These are phyloP conservation scores for Hibiscus trionum DNA, from an alignment of 345 rosid genomes.

Conservation along the genomic window DNA sequence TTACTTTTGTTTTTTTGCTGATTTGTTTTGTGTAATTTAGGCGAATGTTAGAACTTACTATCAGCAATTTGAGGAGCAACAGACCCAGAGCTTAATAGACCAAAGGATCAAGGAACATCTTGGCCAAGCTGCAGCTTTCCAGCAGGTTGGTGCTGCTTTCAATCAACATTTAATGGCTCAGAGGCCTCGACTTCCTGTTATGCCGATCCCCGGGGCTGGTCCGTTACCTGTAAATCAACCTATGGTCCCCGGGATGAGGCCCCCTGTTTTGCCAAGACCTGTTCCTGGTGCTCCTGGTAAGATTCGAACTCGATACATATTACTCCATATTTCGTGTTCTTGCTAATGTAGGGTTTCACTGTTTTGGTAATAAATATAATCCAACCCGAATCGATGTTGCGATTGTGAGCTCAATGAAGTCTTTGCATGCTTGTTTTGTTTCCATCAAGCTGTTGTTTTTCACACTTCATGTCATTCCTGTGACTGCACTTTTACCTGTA, in stretches of 20 bases:
- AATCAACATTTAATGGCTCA: constrained; percentile 75
- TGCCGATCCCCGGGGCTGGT: constrained; percentile 38
- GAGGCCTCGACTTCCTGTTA: constrained; percentile 79
- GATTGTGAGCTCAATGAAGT: not conserved
- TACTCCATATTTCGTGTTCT: not conserved
- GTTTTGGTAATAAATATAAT: not conserved
- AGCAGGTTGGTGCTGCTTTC: constrained; percentile 86
- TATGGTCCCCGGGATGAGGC: constrained; percentile 62
- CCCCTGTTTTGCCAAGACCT: constrained; percentile 88
- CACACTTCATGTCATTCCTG: not conserved
- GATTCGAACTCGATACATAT: not conserved
- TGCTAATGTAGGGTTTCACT: not conserved
- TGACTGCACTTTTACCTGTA: not conserved
- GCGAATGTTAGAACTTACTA: constrained; percentile 89
- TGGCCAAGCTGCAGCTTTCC: constrained; percentile 83
- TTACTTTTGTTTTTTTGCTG: not conserved
- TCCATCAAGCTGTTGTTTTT: not conserved
- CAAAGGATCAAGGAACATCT: constrained; percentile 95
- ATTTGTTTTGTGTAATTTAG: constrained; percentile 27
- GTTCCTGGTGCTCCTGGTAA: constrained; percentile 49
- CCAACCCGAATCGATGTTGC: not conserved
- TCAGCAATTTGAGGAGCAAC: constrained; percentile 99
- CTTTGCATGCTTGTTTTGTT: not conserved
- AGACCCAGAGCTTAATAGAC: constrained; percentile 89
- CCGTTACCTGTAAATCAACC: constrained; percentile 36